Evolutionary conservation across 306 rosid species (phyloP), one percentile per base, ranked within the genome.

Genomic region (Cicer judaicum): DNA sequence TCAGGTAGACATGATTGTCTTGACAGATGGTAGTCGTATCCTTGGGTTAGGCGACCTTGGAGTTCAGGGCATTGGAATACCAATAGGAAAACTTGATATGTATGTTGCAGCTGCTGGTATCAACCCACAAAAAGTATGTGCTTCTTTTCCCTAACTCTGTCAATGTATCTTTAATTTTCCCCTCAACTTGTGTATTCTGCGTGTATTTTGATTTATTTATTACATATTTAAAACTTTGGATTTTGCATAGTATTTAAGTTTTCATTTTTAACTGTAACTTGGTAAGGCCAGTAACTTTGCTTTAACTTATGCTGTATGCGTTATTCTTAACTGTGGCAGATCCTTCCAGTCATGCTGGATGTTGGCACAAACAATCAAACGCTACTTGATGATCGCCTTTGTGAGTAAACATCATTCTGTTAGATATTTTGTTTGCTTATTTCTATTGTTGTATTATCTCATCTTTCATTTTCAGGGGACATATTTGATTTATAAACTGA

Each of bases 41-140:
- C 99, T 95, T 84, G 99, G 99, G 77, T 87, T 95, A 71, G 99
- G 99, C 64, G 98, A 95, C 77, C 99, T 95, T 79, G 99, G 99
- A 68, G 98, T 95, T 84, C 99, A 95, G 82, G 99, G 99, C 68
- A 95, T 95, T 72, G 99, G 93, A 86, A 95, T 95, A 64, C 98
- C 99, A 38, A 87, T 92, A 52, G 99, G 99, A 67, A 95, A 95
- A 84, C 98, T 95, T 79, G 99, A 95, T 83, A 86, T 95, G 86
- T 95, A 92, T 75, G 99, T 94, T 80, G 98, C 99, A 56, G 99
- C 99, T 42, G 99, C 99, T 64, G 99, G 99, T 29, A 87, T 95
- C 56, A 92, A 90, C 81, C 99, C 99, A 78, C 98, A 85, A 72
- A 89, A 84, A 61, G 99, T 94, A 92, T 78, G 91, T 57, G 73